Percentiles rank a stretch among this genome's conserved stretches.
These are phyloP conservation scores for Barnettozyma sucrosica DNA, from an alignment of 805 yeast species.

Conservation along the genomic window DNA sequence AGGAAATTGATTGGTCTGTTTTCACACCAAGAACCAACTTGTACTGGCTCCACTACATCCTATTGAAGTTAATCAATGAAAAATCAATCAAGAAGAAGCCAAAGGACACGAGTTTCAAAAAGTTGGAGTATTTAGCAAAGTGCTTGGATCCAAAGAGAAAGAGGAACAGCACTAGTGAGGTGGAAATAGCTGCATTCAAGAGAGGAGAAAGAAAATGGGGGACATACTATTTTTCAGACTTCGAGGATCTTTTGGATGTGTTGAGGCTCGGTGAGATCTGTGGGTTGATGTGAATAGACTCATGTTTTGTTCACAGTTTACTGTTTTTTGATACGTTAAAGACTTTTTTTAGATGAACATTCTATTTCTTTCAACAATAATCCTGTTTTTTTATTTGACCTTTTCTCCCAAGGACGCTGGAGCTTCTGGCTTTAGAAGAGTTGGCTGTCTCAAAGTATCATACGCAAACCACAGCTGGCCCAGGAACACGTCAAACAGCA, in stretches of 20 bases:
- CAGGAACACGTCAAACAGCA: constrained; percentile 2
- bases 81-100: constrained; percentile 29
- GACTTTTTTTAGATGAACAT: background rate
- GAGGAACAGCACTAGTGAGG: constrained; percentile 17
- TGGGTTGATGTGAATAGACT: constrained; percentile 1
- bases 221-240: constrained; percentile 22
- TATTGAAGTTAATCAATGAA: constrained; percentile 40
- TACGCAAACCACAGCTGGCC: background rate
- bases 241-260: constrained; percentile 23
- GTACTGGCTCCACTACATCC: constrained; percentile 60
- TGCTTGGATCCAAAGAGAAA: constrained; percentile 32
- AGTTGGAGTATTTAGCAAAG: constrained; percentile 26
- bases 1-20: constrained; percentile 41
- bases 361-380: background rate
- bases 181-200: constrained; percentile 13
- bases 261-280: constrained; percentile 13
- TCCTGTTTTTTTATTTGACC: background rate
- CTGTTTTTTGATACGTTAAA: background rate
- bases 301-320: background rate
- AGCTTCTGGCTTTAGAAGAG: background rate
- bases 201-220: constrained; percentile 14
- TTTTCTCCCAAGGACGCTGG: background rate
- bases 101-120: constrained; percentile 24
- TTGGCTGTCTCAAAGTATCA: constrained; percentile 1
- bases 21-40: constrained; percentile 47